Evolutionary conservation across 306 rosid genomes (phyloP).

Genomic region (Corylus americana): DNA sequence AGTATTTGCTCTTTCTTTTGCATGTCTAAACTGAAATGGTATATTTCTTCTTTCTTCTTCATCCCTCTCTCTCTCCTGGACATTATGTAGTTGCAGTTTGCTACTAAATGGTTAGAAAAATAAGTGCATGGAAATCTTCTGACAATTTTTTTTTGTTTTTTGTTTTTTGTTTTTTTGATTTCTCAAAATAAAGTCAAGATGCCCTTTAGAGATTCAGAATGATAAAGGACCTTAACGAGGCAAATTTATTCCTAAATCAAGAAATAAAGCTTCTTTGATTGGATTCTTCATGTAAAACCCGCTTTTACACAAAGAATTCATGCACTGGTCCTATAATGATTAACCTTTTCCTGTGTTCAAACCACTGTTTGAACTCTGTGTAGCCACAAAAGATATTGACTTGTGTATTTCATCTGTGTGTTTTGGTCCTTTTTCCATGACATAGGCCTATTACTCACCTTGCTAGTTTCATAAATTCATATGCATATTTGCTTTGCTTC

Average conservation of each 20-base stretch:
- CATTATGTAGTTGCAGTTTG: not conserved
- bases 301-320: not conserved
- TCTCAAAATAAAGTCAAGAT: constrained; percentile 2
- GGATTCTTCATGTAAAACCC: not conserved
- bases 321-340: not conserved
- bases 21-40: not conserved
- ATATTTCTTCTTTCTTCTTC: not conserved
- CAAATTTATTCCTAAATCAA: not conserved
- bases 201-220: not conserved
- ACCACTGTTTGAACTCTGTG: not conserved
- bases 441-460: not conserved
- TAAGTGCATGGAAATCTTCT: not conserved
- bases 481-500: not conserved
- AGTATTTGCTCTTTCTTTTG: not conserved
- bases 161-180: not conserved
- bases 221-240: not conserved
- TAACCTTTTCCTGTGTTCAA: not conserved
- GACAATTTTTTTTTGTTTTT: not conserved
- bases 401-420: not conserved
- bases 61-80: not conserved
- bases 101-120: not conserved
- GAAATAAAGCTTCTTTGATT: not conserved
- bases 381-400: not conserved
- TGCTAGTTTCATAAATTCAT: not conserved
- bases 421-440: not conserved